Percentiles rank a stretch among this genome's conserved stretches.
These are phyloP conservation scores for Sporothrix dimorphospora DNA, from an alignment of 2,329 filamentous ascomycete genomes.

Conservation along the genomic window DNA sequence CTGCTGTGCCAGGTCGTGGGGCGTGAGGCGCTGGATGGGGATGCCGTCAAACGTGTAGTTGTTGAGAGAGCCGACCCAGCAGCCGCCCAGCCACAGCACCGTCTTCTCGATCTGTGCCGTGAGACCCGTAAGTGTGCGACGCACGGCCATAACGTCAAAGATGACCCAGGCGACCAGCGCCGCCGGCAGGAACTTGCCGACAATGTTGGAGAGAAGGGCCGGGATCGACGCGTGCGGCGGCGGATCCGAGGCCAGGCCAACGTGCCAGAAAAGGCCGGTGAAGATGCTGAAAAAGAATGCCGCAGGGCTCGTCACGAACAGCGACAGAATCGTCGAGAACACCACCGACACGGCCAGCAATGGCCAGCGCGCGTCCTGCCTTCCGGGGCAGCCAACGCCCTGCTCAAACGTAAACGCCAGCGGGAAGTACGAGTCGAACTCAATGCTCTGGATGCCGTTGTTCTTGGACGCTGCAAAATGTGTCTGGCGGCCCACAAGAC, in stretches of 20 bases:
- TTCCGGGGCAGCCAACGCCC: constrained; percentile 67
- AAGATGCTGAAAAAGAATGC: constrained; percentile 88
- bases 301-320: constrained; percentile 77
- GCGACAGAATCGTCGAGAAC: constrained; percentile 75
- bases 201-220: constrained; percentile 72
- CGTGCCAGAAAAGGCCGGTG: constrained; percentile 82
- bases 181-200: constrained; percentile 84
- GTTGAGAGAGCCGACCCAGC: constrained; percentile 88
- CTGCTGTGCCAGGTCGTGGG: constrained; percentile 84
- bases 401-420: constrained; percentile 78
- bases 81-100: constrained; percentile 83
- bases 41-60: constrained; percentile 97
- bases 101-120: constrained; percentile 89
- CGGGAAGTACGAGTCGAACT: constrained; percentile 88
- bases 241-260: constrained; percentile 86
- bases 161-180: constrained; percentile 87
- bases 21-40: constrained; percentile 87
- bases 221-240: constrained; percentile 70
- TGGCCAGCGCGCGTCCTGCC: constrained; percentile 77
- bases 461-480: constrained; percentile 64
- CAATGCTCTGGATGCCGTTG: constrained; percentile 76
- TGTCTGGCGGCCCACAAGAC: constrained; percentile 63
- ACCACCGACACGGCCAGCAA: constrained; percentile 78
- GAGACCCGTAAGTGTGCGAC: constrained; percentile 70
- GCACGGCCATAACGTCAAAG: constrained; percentile 79